Evolutionary conservation across 768 basidiomycete species (phyloP), one percentile per base, ranked within the genome.

Genomic region (Boletus rubroflammeus): DNA sequence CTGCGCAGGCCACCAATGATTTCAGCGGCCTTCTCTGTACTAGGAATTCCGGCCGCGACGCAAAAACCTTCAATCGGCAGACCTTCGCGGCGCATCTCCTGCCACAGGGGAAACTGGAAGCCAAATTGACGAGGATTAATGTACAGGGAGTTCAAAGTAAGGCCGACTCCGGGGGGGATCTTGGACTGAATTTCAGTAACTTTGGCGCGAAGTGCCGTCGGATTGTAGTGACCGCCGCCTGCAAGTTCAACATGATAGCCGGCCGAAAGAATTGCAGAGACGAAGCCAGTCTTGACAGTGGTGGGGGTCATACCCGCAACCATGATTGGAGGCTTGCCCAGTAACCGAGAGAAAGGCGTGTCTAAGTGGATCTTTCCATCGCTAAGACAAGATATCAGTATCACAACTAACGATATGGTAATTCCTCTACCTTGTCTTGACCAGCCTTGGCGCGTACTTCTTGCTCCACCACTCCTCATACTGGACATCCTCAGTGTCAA

Each of bases 291-390:
- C 69, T 95, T 88, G 60, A 99, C 97, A 31, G 97, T 99, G 1
- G 88, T 88, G 0, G 97, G 97, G 0, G 97, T 99, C 97, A 99
- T 98, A 55, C 97, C 97, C 46, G 95, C 96, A 36, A 99, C 94
- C 97, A 98, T 98, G 73, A 99, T 88, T 32, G 97, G 97, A 3
- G 97, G 86, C 75, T 98, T 99, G 63, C 93, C 93, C 40, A 99
- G 73, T 41, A 99, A 81, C 55, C 97, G 90, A 47, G 96, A 96
- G 81, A 98, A 96, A 5, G 93, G 89, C 0, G 96, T 98, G 71
- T 99, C 94, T 63, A 99, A 80, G 70, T 95, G 87, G 50, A 98
- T 76, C 57, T 82, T 85, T 34, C 97, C 97, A 72, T 98, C 93
- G 61, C 91, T 96, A 32, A 35, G 28, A 26, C 35, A 8, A 32